Conservation (phyloP, 768 basidiomycete genomes). For the Cystofilobasidium bisporidii region DNA sequence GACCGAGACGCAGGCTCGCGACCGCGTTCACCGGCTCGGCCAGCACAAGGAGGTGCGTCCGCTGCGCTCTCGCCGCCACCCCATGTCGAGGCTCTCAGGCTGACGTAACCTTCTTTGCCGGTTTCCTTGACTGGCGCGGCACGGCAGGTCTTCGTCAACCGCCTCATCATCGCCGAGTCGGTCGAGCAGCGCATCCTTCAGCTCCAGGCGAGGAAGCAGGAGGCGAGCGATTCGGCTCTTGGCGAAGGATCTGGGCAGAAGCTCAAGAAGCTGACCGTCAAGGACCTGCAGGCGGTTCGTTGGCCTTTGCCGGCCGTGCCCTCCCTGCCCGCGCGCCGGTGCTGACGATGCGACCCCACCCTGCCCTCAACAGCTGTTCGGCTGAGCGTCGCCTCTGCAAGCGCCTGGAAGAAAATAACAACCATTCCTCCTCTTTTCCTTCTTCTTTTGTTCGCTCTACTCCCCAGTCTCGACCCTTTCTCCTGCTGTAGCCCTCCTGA, state of each 20-base stretch:
- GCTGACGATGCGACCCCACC: no score
- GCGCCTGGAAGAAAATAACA: no score
- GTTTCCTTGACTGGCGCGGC: background rate
- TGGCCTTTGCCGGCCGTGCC: background rate
- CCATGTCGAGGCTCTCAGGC: no score
- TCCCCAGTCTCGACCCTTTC: no score
- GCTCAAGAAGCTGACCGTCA: constrained; percentile 16
- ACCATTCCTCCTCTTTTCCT: no score
- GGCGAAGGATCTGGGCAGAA: constrained; percentile 57
- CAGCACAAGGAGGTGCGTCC: constrained; percentile 4
- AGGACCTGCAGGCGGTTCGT: background rate
- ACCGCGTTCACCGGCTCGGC: constrained; percentile 42
- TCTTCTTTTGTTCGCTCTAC: no score
- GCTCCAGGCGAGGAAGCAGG: constrained; percentile 47
- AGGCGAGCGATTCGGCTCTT: constrained; percentile 43
- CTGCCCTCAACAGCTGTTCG: background rate
- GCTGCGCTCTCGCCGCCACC: no score
- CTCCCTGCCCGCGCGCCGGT: background rate
- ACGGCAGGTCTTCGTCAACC: constrained; percentile 35
- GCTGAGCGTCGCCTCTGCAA: background rate
- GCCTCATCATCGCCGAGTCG: constrained; percentile 39
- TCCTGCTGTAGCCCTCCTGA: no score
- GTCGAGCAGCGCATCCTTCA: constrained; percentile 59
- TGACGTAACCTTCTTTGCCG: no score
- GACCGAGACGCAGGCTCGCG: constrained; percentile 39